Conservation (phyloP, 768 basidiomycete genomes). For the Boletellus ananiceps region DNA sequence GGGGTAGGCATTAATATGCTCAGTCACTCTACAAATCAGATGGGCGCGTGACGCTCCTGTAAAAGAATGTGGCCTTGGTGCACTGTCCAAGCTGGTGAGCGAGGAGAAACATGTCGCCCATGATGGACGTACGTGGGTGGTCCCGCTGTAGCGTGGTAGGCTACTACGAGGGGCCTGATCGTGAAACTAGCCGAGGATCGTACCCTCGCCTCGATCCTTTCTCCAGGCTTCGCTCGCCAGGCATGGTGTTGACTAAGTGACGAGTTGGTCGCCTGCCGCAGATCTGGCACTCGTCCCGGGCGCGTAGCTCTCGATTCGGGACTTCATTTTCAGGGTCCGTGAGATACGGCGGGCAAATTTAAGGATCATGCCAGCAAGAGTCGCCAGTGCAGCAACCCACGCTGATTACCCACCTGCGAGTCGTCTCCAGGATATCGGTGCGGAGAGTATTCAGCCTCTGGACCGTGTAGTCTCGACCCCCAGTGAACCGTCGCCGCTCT, state of each 20-base stretch:
- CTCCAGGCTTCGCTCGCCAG: background rate
- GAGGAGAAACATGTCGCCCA: too few relatives aligned
- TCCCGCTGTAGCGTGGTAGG: too few relatives aligned
- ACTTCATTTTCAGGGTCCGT: conserved; percentile 16
- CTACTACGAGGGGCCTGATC: too few relatives aligned
- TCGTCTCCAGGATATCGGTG: background rate
- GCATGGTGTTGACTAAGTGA: background rate
- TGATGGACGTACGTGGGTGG: too few relatives aligned
- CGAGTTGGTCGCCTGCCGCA: background rate
- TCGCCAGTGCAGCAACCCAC: background rate
- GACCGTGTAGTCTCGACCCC: background rate
- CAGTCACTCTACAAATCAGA: background rate
- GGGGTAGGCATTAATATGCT: conserved; percentile 5
- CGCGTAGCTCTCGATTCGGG: conserved; percentile 12
- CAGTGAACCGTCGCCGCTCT: too few relatives aligned
- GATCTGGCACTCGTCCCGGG: background rate
- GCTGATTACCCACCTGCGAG: background rate
- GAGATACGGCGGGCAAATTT: conserved; percentile 18
- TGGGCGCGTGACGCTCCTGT: background rate
- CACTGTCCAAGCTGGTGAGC: background rate
- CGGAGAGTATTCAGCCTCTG: background rate
- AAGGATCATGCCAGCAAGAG: conserved; percentile 10
- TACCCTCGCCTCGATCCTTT: too few relatives aligned
- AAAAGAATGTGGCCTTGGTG: background rate
- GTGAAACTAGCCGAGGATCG: too few relatives aligned